phyloP scores from a whole-genome alignment of 345 rosid species.

The Bruguiera sexangula region DNA sequence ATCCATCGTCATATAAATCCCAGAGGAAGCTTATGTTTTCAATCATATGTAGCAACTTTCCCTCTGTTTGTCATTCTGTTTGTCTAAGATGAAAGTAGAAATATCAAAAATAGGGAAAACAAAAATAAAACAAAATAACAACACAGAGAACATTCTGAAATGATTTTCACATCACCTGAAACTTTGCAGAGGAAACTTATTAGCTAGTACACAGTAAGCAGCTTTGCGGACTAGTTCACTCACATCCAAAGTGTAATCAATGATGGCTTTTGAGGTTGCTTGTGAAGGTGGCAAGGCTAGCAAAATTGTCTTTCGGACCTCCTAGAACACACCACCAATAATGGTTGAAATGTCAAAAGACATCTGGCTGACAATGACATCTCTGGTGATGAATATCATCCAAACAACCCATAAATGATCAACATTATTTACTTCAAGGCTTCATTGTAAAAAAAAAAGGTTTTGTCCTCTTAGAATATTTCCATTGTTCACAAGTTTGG shows the following conservation, averaged over 20 bases:
- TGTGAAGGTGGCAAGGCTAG: slow-evolving; percentile 83
- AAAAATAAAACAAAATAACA: not conserved
- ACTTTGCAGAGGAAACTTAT: slow-evolving; percentile 93
- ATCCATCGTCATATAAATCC: too few species aligned
- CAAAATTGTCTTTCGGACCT: slow-evolving; percentile 82
- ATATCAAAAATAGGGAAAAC: not conserved
- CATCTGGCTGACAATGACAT: not conserved
- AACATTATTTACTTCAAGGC: too few species aligned
- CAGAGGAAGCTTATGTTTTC: too few species aligned
- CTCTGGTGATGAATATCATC: not conserved
- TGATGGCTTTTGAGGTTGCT: slow-evolving; percentile 62
- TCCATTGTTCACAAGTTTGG: not conserved
- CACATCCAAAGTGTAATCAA: slow-evolving; percentile 80
- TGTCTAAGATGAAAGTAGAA: not conserved
- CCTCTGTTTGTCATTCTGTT: too few species aligned
- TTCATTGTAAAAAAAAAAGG: too few species aligned
- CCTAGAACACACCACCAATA: slow-evolving; percentile 46
- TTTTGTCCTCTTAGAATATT: not conserved
- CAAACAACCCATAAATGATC: not conserved
- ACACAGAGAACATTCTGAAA: not conserved
- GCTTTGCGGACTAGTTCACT: slow-evolving; percentile 83
- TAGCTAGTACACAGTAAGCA: slow-evolving; percentile 73
- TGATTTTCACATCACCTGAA: slow-evolving; percentile 51
- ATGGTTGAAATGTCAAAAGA: not conserved
- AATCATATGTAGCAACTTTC: too few species aligned